Conservation (phyloP, 768 basidiomycete species). For the Nidularia pulvinata region DNA sequence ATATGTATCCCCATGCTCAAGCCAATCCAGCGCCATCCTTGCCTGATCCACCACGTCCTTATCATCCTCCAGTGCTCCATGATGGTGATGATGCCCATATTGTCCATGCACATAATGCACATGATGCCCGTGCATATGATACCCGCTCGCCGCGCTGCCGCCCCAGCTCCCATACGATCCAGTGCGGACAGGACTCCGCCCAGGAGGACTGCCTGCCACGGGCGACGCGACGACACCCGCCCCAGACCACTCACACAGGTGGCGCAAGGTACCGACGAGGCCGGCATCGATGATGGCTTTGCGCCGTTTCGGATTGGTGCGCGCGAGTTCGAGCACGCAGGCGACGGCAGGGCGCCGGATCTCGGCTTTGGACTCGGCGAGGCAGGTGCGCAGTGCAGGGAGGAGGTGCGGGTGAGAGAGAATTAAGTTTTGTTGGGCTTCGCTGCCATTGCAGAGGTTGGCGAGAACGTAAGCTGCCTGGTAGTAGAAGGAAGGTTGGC, state of each 20-base stretch:
- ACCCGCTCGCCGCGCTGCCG: conserved; percentile 10
- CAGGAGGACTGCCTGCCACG: conserved; percentile 19
- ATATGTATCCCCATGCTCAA: conserved; percentile 36
- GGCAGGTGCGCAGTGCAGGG: conserved; percentile 48
- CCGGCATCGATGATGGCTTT: conserved; percentile 35
- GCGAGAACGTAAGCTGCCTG: conserved; percentile 61
- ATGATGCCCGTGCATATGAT: background rate
- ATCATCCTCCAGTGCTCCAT: conserved; percentile 55
- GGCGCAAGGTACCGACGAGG: conserved; percentile 35
- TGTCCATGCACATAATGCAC: conserved; percentile 1
- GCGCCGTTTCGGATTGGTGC: conserved; percentile 30
- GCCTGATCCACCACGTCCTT: conserved; percentile 58
- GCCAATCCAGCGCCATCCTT: conserved; percentile 51
- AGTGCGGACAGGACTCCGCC: conserved; percentile 6
- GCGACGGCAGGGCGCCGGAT: conserved; percentile 60
- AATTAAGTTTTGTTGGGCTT: conserved; percentile 49
- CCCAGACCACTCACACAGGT: conserved; percentile 38
- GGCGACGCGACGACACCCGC: conserved; percentile 9
- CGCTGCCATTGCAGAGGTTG: conserved; percentile 65
- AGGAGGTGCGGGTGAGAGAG: conserved; percentile 53
- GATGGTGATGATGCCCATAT: conserved; percentile 18
- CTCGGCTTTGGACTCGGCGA: conserved; percentile 58
- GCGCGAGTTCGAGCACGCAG: conserved; percentile 58
- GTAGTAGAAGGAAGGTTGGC: conserved; percentile 1
- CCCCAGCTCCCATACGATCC: conserved; percentile 18